A percentile compares a stretch with the other conserved stretches of the same genome.
These are phyloP conservation scores for Ceratobasidium theobromae DNA, from an alignment of 1,284 basidiomycete species.

Conservation along the genomic window DNA sequence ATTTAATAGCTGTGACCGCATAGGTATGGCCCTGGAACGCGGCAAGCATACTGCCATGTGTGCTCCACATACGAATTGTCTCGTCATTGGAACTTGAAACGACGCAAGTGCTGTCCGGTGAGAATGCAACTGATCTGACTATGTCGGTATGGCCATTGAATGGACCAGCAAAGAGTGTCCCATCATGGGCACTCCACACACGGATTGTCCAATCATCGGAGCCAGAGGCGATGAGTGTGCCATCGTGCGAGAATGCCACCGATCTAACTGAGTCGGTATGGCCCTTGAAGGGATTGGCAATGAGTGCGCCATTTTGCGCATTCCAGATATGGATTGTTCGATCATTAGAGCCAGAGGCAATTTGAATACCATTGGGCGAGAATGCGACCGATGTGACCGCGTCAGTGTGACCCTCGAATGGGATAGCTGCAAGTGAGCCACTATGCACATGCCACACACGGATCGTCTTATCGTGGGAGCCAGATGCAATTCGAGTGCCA, in stretches of 20 bases:
- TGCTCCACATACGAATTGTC: slow-evolving; percentile 19
- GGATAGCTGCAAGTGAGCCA: not conserved
- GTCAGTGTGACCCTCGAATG: slow-evolving; percentile 47
- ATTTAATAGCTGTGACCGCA: not conserved
- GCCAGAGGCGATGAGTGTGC: no score
- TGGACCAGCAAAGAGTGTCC: not conserved
- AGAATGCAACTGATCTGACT: no score
- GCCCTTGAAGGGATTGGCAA: not conserved
- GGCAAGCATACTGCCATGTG: not conserved
- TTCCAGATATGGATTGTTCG: not conserved
- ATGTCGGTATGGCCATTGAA: not conserved
- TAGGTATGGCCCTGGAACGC: not conserved
- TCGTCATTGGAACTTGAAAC: slow-evolving; percentile 7
- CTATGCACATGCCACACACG: slow-evolving; percentile 31
- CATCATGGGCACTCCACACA: slow-evolving; percentile 44
- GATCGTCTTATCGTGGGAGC: slow-evolving; percentile 28
- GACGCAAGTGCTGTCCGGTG: slow-evolving; percentile 3
- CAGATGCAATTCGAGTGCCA: slow-evolving; percentile 18
- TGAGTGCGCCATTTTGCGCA: not conserved
- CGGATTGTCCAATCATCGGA: slow-evolving; percentile 43
- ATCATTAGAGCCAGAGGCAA: slow-evolving; percentile 43
- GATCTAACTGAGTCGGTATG: not conserved
- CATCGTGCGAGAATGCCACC: not conserved
- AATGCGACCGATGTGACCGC: slow-evolving; percentile 49
- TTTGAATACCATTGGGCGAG: slow-evolving; percentile 36